These are phyloP conservation scores for Licmophora abbreviata DNA, from an alignment of 108 stramenopile genomes.

Conservation along the genomic window DNA sequence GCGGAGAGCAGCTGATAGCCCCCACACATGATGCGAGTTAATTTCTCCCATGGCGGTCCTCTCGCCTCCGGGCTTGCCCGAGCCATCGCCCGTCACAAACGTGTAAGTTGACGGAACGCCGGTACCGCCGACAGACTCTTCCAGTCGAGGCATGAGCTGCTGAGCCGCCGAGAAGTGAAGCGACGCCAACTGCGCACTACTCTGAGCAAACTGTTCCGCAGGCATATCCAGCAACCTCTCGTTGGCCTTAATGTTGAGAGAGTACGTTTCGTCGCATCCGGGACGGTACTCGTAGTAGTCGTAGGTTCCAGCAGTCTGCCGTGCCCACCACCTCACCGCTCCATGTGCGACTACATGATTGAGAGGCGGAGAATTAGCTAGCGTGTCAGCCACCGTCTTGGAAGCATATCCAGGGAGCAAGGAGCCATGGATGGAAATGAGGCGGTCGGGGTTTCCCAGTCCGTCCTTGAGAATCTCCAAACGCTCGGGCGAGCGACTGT, in stretches of 20 bases:
- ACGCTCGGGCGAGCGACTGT: slow-evolving; percentile 10
- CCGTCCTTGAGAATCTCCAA: slow-evolving; percentile 2
- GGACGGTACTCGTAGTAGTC: slow-evolving; percentile 9
- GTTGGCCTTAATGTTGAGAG: slow-evolving; percentile 4
- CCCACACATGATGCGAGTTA: slow-evolving; percentile 22
- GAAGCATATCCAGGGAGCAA: slow-evolving; percentile 18
- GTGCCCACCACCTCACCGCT: slow-evolving; percentile 26
- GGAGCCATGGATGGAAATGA: slow-evolving; percentile 15
- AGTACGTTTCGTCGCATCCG: slow-evolving; percentile 17
- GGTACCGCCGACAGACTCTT: neutral
- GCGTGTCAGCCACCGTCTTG: slow-evolving; percentile 9
- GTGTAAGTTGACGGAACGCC: slow-evolving; percentile 8
- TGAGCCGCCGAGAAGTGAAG: slow-evolving; percentile 18
- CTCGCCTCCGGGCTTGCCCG: slow-evolving; percentile 3
- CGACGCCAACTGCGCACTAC: slow-evolving; percentile 5
- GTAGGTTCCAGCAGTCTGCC: slow-evolving; percentile 3
- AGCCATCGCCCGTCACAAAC: slow-evolving; percentile 15
- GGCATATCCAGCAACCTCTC: slow-evolving; percentile 7
- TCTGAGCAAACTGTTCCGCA: slow-evolving; percentile 6
- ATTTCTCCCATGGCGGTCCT: slow-evolving; percentile 18
- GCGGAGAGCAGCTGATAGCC: slow-evolving; percentile 17
- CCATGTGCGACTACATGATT: slow-evolving; percentile 32
- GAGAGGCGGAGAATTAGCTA: slow-evolving; percentile 3
- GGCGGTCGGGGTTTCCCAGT: slow-evolving; percentile 5
- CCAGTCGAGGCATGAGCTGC: slow-evolving; percentile 11